Evolutionary conservation across 768 basidiomycete species (phyloP), one percentile per base, ranked within the genome.

Genomic region (Amanita pallidorosea): DNA sequence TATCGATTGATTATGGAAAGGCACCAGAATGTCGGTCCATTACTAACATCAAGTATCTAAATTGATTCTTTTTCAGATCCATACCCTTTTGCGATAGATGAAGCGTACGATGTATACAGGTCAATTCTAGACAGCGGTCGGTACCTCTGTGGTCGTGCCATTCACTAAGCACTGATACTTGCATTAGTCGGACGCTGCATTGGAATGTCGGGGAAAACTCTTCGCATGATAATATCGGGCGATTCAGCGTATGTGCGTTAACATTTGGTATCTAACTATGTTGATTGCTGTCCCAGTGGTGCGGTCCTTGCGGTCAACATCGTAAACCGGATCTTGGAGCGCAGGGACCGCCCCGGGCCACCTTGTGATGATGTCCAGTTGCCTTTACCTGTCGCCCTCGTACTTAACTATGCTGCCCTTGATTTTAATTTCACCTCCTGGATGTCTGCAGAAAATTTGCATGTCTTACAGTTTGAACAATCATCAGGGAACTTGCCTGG

Each of bases 401-500:
- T 96, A 25, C 77, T 95, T 49, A 90, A 81, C 57, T 99, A 98
- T 65, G 80, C 94, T 0, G 88, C 87, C 22, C 76, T 98, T 41
- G 94, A 98, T 65, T 98, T 99, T 71, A 97, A 98, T 64, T 97
- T 95, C 60, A 92, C 91, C 0, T 95, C 93, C 18, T 98, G 95
- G 95, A 92, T 93, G 90, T 77, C 87, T 0, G 81, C 82, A 7
- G 77, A 77, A 17, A 82, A 97, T 63, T 72, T 97, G 51, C 82
- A 80, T 4, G 85, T 95, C 25, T 72, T 98, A 12, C 79, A 86
- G 48, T 79, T 85, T 2, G 94, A 98, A 63, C 88, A 91, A 61
- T 92, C 91, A 1, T 83, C 86, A 12, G 80, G 85, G 0, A 79
- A 88, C 63, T 70, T 97, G 12, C 78, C 85, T 23, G 83, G 84